Conservation (phyloP, 176 grass and related monocot genomes). For the Oryza glumipatula region DNA sequence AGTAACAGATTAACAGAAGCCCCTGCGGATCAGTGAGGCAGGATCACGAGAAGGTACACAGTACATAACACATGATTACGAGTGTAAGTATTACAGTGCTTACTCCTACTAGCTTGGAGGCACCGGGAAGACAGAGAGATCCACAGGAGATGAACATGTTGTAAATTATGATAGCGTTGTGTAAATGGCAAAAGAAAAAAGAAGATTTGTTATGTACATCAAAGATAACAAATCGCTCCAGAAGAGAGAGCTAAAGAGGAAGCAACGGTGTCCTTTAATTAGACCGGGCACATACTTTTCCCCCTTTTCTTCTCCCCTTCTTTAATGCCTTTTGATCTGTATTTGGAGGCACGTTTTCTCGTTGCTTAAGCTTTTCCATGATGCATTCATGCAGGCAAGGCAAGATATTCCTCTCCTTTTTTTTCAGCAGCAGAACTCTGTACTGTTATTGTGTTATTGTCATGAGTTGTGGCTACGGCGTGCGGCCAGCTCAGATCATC, state of each 20-base stretch:
- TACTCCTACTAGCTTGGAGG: conserved; percentile 24
- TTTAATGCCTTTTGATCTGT: conserved; percentile 20
- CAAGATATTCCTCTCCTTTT: conserved; percentile 6
- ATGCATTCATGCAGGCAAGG: conserved; percentile 1
- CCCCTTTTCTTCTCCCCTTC: not conserved
- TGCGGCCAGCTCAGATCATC: conserved; percentile 28
- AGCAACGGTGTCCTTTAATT: conserved; percentile 31
- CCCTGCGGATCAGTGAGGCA: conserved; percentile 18
- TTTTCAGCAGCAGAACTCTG: not conserved
- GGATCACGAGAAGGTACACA: conserved; percentile 20
- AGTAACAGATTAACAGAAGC: not conserved
- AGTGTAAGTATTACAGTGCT: conserved; percentile 33
- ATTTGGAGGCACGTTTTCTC: conserved; percentile 46
- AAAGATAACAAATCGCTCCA: conserved; percentile 21
- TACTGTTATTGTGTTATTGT: not conserved
- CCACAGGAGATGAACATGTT: conserved; percentile 27
- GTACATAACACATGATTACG: conserved; percentile 4
- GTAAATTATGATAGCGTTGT: conserved; percentile 40
- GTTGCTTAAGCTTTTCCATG: conserved; percentile 34
- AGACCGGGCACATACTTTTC: conserved; percentile 5
- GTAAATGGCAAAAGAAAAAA: conserved; percentile 13
- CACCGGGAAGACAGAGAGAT: conserved; percentile 25
- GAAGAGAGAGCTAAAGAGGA: not conserved
- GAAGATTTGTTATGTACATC: conserved; percentile 27
- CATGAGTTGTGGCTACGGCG: conserved; percentile 17